phyloP scores from a whole-genome alignment of 352 stramenopile genomes.

The Globisporangium megalacanthum region DNA sequence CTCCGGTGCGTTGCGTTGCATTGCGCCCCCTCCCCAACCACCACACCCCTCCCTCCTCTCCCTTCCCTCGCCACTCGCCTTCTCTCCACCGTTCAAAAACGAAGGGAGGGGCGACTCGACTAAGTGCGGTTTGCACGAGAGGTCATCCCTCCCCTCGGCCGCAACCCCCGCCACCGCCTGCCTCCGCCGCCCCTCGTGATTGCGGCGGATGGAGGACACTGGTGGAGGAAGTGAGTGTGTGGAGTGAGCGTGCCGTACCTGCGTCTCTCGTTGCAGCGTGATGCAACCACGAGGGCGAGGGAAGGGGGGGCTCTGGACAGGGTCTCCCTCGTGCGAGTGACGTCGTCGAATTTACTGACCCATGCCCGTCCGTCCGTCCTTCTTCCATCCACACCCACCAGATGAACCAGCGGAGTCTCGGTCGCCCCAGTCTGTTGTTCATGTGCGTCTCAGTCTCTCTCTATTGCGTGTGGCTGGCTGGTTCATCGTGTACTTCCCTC shows the following conservation, averaged over 20 bases:
- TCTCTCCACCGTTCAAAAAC: constrained; percentile 2
- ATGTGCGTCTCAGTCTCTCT: constrained; percentile 2
- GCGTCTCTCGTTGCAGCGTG: too few species aligned
- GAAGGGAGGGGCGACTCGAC: background rate
- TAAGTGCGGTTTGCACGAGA: constrained; percentile 1
- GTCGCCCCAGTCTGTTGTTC: background rate
- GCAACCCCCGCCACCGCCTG: background rate
- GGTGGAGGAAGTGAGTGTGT: background rate
- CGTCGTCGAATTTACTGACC: background rate
- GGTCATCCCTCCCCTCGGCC: constrained; percentile 1
- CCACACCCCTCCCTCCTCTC: too few species aligned
- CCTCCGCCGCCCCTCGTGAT: background rate
- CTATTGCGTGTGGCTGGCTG: background rate
- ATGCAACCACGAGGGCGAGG: background rate
- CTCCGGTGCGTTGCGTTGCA: too few species aligned
- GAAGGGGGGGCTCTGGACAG: background rate
- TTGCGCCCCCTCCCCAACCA: too few species aligned
- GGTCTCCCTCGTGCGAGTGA: background rate
- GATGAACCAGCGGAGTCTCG: constrained; percentile 2
- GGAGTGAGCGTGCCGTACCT: background rate
- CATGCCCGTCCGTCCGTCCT: background rate
- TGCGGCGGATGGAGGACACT: background rate
- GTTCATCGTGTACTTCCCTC: background rate
- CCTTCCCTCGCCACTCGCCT: background rate
- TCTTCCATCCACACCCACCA: background rate